These are phyloP conservation scores for Fonsecaea nubica DNA, from an alignment of 2,329 filamentous ascomycete species.

Conservation along the genomic window DNA sequence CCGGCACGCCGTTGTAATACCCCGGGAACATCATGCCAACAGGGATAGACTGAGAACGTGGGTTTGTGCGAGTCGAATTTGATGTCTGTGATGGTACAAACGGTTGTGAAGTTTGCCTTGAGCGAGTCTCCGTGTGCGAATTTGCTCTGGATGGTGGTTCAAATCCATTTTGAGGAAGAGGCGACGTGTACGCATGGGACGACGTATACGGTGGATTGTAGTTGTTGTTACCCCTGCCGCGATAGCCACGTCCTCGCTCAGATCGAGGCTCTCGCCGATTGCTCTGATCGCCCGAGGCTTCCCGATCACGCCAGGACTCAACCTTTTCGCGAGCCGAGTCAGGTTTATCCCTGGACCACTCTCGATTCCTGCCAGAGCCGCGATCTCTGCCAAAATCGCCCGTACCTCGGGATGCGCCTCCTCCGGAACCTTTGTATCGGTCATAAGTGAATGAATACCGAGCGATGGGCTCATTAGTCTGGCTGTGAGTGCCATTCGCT, in stretches of 20 bases:
- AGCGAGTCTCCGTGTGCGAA: slow-evolving; percentile 49
- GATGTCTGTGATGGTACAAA: slow-evolving; percentile 32
- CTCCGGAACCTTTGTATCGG: slow-evolving; percentile 28
- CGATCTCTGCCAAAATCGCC: slow-evolving; percentile 31
- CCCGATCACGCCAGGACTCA: slow-evolving; percentile 45
- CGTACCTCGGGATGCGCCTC: slow-evolving; percentile 18
- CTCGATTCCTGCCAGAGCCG: slow-evolving; percentile 37
- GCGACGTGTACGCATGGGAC: slow-evolving; percentile 48
- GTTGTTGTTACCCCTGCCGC: slow-evolving; percentile 50
- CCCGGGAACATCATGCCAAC: slow-evolving; percentile 41
- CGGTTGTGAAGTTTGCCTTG: slow-evolving; percentile 47
- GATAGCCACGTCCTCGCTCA: slow-evolving; percentile 49
- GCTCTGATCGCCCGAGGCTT: slow-evolving; percentile 47
- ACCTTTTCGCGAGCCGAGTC: slow-evolving; percentile 42
- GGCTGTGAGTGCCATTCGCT: slow-evolving; percentile 21
- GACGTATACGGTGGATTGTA: slow-evolving; percentile 44
- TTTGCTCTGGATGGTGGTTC: slow-evolving; percentile 48
- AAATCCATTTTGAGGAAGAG: slow-evolving; percentile 51
- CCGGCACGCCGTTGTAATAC: slow-evolving; percentile 45
- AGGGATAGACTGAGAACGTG: slow-evolving; percentile 68
- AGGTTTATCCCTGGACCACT: slow-evolving; percentile 41
- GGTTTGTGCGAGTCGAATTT: slow-evolving; percentile 46
- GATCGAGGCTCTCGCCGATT: slow-evolving; percentile 47
- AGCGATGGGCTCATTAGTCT: slow-evolving; percentile 23
- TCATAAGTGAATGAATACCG: slow-evolving; percentile 24